Conservation (phyloP, 2,329 filamentous ascomycete species). For the Epichloe coenophiala region DNA sequence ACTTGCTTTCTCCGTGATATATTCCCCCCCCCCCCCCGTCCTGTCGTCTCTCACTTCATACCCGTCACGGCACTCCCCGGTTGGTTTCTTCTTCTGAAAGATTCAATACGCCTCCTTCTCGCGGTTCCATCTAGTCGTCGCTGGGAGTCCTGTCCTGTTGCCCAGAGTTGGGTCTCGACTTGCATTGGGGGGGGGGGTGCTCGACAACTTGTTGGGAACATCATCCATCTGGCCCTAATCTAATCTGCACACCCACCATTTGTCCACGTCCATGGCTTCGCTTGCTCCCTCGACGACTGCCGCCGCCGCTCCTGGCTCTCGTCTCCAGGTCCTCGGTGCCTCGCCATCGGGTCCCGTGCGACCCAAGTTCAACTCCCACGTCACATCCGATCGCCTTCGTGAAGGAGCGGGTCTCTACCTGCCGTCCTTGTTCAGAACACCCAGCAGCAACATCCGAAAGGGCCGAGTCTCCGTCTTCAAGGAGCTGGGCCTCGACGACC, state of each 20-base stretch:
- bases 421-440: slow-evolving; percentile 26
- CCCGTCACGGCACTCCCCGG: too few relatives aligned
- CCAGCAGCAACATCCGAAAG: slow-evolving; percentile 30
- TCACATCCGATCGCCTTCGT: slow-evolving; percentile 37
- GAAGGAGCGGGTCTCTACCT: slow-evolving; percentile 27
- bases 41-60: too few relatives aligned
- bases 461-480: slow-evolving; percentile 38
- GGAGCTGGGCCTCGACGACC: slow-evolving; percentile 32
- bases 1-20: neutral
- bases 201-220: too few relatives aligned
- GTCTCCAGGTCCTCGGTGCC: slow-evolving; percentile 1
- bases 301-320: neutral
- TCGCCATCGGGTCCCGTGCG: slow-evolving; percentile 15
- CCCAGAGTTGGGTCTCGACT: too few relatives aligned
- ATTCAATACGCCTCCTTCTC: too few relatives aligned
- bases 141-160: too few relatives aligned
- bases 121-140: too few relatives aligned
- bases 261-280: neutral
- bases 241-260: too few relatives aligned
- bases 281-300: neutral
- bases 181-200: too few relatives aligned
- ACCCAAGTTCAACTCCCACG: slow-evolving; percentile 37
- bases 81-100: too few relatives aligned
- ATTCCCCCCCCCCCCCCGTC: too few relatives aligned
- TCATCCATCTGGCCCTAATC: too few relatives aligned